These are phyloP conservation scores for Candida sp. DNA, from an alignment of 1,139 yeast genomes.

Conservation along the genomic window DNA sequence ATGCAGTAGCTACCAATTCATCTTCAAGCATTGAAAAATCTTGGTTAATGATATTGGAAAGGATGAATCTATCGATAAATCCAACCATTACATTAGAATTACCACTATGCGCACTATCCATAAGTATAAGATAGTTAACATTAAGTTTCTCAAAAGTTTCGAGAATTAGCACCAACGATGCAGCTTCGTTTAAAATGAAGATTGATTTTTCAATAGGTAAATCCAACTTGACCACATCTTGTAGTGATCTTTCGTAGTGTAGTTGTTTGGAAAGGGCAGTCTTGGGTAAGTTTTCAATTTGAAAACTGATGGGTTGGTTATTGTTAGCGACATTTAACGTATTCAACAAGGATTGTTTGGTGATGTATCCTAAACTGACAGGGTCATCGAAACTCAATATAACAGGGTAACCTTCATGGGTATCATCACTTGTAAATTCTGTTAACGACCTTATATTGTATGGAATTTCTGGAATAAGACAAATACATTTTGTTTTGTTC, in stretches of 20 bases:
- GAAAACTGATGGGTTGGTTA: conserved; percentile 18
- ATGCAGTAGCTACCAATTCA: conserved; percentile 8
- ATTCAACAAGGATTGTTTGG: conserved; percentile 21
- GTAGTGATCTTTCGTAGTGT: conserved; percentile 18
- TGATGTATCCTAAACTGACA: conserved; percentile 32
- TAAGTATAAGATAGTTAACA: conserved; percentile 32
- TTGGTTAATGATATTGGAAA: conserved; percentile 28
- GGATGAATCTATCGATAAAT: conserved; percentile 37
- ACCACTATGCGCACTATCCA: conserved; percentile 12
- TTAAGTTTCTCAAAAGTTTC: conserved; percentile 42
- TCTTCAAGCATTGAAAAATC: conserved; percentile 21
- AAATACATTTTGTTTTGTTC: conserved; percentile 22
- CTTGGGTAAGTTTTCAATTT: conserved; percentile 16
- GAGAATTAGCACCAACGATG: conserved; percentile 33
- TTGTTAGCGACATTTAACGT: conserved; percentile 12
- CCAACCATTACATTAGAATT: conserved; percentile 27
- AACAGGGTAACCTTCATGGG: conserved; percentile 45
- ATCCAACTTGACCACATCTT: conserved; percentile 11
- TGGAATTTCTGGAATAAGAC: conserved; percentile 24
- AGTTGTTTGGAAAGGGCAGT: conserved; percentile 22
- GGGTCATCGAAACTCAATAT: conserved; percentile 24
- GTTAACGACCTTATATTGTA: conserved; percentile 20
- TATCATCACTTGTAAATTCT: conserved; percentile 24
- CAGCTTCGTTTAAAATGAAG: conserved; percentile 26
- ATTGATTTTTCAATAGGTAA: conserved; percentile 16